A percentile compares a stretch with the other conserved stretches of the same genome.
Conservation (phyloP, 495 filamentous ascomycete species). For the Lasiosphaeria hispida region DNA sequence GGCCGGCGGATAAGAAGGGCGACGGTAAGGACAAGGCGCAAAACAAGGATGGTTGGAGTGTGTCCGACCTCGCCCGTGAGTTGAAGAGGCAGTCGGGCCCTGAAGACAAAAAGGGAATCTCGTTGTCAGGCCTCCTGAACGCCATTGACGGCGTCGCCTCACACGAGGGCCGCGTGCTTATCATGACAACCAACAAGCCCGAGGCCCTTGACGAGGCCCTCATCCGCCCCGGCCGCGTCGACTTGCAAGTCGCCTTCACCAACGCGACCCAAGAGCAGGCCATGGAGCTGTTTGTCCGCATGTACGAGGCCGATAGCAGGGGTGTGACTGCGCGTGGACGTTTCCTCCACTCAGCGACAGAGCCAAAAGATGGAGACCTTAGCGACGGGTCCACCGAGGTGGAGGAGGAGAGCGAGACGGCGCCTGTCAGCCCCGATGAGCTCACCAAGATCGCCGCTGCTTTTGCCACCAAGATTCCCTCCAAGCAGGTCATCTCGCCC, state of each 20-base stretch:
- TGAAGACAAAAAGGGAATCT: slow-evolving; percentile 50
- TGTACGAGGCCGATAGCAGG: slow-evolving; percentile 56
- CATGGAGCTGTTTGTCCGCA: slow-evolving; percentile 65
- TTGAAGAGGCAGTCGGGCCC: slow-evolving; percentile 30
- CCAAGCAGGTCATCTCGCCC: slow-evolving; percentile 52
- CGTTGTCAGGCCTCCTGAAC: slow-evolving; percentile 78
- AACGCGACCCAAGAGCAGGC: slow-evolving; percentile 63
- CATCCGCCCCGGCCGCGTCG: slow-evolving; percentile 72
- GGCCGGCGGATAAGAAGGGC: neutral
- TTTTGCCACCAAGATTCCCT: slow-evolving; percentile 50
- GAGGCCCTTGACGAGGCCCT: slow-evolving; percentile 73
- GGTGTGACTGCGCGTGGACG: neutral
- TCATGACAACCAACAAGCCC: slow-evolving; percentile 83
- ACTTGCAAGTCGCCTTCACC: slow-evolving; percentile 68
- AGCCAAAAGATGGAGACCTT: slow-evolving; percentile 11
- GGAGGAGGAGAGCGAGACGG: slow-evolving; percentile 3
- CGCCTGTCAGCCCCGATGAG: slow-evolving; percentile 19
- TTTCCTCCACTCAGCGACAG: neutral
- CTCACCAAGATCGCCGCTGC: slow-evolving; percentile 39
- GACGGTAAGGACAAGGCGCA: slow-evolving; percentile 3
- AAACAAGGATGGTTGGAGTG: slow-evolving; percentile 29
- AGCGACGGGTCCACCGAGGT: slow-evolving; percentile 20
- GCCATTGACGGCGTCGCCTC: slow-evolving; percentile 79
- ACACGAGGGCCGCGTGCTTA: slow-evolving; percentile 74
- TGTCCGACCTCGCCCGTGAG: slow-evolving; percentile 35